Conservation (phyloP, 2,329 filamentous ascomycete genomes). For the Penicillium decumbens region DNA sequence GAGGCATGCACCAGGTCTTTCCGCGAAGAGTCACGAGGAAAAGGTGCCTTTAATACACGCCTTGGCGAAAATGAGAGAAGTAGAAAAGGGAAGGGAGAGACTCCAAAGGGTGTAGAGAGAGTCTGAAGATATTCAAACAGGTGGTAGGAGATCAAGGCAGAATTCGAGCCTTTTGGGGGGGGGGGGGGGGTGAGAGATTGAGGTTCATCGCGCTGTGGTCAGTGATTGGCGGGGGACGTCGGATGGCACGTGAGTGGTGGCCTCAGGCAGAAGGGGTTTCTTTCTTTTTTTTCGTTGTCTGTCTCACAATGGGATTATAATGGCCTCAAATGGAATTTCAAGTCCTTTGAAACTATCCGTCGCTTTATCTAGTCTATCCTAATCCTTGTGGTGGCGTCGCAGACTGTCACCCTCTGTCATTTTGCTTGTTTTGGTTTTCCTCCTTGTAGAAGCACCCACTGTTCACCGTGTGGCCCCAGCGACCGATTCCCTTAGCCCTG, state of each 20-base stretch:
- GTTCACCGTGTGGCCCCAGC: slow-evolving; percentile 29
- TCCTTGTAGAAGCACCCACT: slow-evolving; percentile 25
- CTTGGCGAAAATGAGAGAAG: slow-evolving; percentile 9
- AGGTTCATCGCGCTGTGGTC: slow-evolving; percentile 16
- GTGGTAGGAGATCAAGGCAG: slow-evolving; percentile 25
- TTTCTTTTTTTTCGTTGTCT: not conserved
- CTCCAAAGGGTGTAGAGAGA: slow-evolving; percentile 2
- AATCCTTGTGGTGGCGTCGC: not conserved
- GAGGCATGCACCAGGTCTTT: slow-evolving; percentile 36
- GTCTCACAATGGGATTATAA: not conserved
- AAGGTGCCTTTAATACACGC: slow-evolving; percentile 28
- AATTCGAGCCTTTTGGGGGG: slow-evolving; percentile 13
- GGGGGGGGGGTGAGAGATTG: not conserved
- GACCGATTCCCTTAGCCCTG: slow-evolving; percentile 27
- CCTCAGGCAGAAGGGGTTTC: slow-evolving; percentile 8
- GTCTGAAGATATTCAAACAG: slow-evolving; percentile 7
- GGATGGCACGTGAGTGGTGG: slow-evolving; percentile 12
- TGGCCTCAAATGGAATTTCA: not conserved
- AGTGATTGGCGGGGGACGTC: slow-evolving; percentile 17
- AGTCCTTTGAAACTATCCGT: not conserved
- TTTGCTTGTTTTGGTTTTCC: slow-evolving; percentile 38
- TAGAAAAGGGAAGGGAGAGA: slow-evolving; percentile 4
- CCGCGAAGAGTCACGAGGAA: slow-evolving; percentile 28
- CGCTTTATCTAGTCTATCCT: not conserved
- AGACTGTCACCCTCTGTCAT: slow-evolving; percentile 7